Conservation (phyloP, 352 stramenopile species). For the Pythium graminicola region DNA sequence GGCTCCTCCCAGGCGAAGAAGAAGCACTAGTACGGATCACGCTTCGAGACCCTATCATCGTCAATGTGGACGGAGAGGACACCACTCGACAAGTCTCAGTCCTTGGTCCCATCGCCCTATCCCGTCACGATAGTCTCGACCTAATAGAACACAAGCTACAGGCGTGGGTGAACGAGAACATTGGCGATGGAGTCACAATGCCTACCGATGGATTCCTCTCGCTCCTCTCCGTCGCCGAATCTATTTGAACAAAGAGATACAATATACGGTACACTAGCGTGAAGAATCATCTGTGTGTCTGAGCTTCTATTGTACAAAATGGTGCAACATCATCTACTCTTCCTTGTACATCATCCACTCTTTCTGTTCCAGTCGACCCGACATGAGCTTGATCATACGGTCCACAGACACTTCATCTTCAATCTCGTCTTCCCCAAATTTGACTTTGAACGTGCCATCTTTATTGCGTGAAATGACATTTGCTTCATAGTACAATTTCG, state of each 20-base stretch:
- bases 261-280: no score
- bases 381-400: constrained; percentile 61
- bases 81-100: constrained; percentile 23
- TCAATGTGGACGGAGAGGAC: constrained; percentile 19
- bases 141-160: constrained; percentile 55
- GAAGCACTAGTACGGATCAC: constrained; percentile 46
- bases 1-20: constrained; percentile 34
- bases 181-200: constrained; percentile 27
- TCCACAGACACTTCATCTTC: constrained; percentile 40
- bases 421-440: constrained; percentile 51
- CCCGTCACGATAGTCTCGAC: constrained; percentile 42
- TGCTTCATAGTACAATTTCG: constrained; percentile 53
- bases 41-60: constrained; percentile 37
- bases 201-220: constrained; percentile 43
- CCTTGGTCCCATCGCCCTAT: constrained; percentile 42
- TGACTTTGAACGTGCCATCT: constrained; percentile 58
- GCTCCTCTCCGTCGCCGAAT: constrained; percentile 38
- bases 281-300: no score
- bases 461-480: constrained; percentile 41
- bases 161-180: constrained; percentile 41
- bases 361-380: constrained; percentile 50
- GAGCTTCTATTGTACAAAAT: constrained; percentile 6
- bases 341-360: constrained; percentile 76
- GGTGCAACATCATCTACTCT: no score
- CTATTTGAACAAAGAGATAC: constrained; percentile 16